Evolutionary conservation across 1,139 yeast species (phyloP).

Genomic region (Blastobotrys capitulatus): DNA sequence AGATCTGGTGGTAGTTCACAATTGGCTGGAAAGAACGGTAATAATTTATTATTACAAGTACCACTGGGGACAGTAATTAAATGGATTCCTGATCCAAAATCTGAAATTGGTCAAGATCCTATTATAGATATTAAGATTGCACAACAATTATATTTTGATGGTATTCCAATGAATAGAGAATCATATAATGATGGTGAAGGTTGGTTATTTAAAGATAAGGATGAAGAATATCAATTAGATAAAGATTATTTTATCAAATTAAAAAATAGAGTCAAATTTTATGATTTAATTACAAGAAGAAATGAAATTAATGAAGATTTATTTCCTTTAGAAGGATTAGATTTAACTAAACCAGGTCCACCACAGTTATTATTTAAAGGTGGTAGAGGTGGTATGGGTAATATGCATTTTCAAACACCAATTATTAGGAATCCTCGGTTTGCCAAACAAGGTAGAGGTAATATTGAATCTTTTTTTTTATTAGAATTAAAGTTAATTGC

Average conservation of each 20-base stretch:
- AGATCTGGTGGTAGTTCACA: slow-evolving; percentile 66
- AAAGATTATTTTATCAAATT: slow-evolving; percentile 62
- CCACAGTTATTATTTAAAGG: slow-evolving; percentile 76
- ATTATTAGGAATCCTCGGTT: slow-evolving; percentile 86
- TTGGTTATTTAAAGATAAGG: slow-evolving; percentile 74
- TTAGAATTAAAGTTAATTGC: slow-evolving; percentile 85
- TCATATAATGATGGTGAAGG: slow-evolving; percentile 66
- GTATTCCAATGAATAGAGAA: slow-evolving; percentile 50
- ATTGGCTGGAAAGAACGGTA: slow-evolving; percentile 78
- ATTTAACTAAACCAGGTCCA: slow-evolving; percentile 57
- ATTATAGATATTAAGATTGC: slow-evolving; percentile 8
- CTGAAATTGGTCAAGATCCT: slow-evolving; percentile 10
- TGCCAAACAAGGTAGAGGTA: slow-evolving; percentile 71
- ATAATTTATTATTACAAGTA: slow-evolving; percentile 71
- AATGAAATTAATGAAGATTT: slow-evolving; percentile 59
- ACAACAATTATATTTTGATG: slow-evolving; percentile 8
- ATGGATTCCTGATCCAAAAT: slow-evolving; percentile 77
- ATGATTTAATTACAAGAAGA: slow-evolving; percentile 56
- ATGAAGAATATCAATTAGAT: slow-evolving; percentile 58
- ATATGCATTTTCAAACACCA: slow-evolving; percentile 85
- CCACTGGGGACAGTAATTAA: slow-evolving; percentile 86
- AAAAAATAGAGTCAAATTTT: slow-evolving; percentile 54
- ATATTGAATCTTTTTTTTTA: slow-evolving; percentile 60
- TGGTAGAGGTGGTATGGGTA: slow-evolving; percentile 93
- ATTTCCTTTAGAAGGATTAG: slow-evolving; percentile 77